Base-by-base conservation (phyloP, 1,284 basidiomycete species). In the Naganishia sp. region DNA sequence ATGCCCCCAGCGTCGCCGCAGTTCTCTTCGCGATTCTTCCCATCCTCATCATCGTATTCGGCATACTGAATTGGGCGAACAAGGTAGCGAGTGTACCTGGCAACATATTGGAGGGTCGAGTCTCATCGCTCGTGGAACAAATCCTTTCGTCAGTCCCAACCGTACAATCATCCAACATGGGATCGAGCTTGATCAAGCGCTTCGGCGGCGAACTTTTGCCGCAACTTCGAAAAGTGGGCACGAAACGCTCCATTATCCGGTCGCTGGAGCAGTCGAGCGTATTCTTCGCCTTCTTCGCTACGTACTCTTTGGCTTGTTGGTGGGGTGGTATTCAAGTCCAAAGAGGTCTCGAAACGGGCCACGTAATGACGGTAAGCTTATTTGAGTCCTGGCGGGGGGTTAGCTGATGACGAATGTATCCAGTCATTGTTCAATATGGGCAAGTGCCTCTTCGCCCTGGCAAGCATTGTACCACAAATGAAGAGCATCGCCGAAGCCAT, bases 91-190 rank as follows among this genome's bases (percentile, higher is more conserved):
- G 75, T 47, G 74, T 72, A 83, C 75, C 69, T 81, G 50, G 88
- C 32, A 84, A 95, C 64, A 85, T 88, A 67, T 82, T 88, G 65
- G 85, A 95, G 41, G 91, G 92, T 2, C 86, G 89, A 31, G 89
- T 88, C 28, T 94, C 94, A 42, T 88, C 85, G 4, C 78, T 97
- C 15, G 94, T 94, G 0, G 95, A 99, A 79, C 95, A 99, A 77
- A 91, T 92, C 72, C 90, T 99, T 63, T 75, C 73, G 13, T 76
- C 75, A 23, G 75, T 81, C 65, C 73, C 78, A 25, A 79, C 78
- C 2, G 88, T 92, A 1, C 92, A 97, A 70, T 94, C 95, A 0
- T 99, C 98, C 73, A 92, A 91, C 57, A 90, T 88, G 2, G 90
- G 93, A 78, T 79, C 75, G 6, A 82, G 84, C 23, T 83, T 98